A percentile compares a stretch with the other conserved stretches of the same genome.
phyloP scores from a whole-genome alignment of 2,329 filamentous ascomycete species.

The Alternaria burnsii region DNA sequence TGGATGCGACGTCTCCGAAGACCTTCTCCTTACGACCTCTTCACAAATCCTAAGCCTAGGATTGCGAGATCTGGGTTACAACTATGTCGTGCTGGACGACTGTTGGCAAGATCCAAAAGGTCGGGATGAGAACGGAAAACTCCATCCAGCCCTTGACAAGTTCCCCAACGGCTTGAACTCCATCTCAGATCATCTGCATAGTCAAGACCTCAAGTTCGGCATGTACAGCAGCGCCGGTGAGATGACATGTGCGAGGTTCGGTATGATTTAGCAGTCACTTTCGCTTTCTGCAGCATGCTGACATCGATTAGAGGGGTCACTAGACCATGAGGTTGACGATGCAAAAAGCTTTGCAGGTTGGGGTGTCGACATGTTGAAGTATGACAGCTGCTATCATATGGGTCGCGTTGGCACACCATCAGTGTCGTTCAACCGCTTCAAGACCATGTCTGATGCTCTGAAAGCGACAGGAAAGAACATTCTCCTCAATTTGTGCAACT shows the following conservation, averaged over 20 bases:
- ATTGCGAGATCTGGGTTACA: conserved; percentile 40
- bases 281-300: not conserved
- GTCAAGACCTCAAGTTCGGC: conserved; percentile 65
- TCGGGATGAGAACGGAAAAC: conserved; percentile 51
- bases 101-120: conserved; percentile 62
- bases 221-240: conserved; percentile 68
- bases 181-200: conserved; percentile 54
- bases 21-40: conserved; percentile 37
- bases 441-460: conserved; percentile 37
- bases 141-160: conserved; percentile 59
- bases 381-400: conserved; percentile 49
- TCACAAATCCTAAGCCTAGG: conserved; percentile 34
- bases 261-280: conserved; percentile 26
- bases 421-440: conserved; percentile 39
- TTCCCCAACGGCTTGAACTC: conserved; percentile 68
- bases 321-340: conserved; percentile 38
- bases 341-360: conserved; percentile 40
- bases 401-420: conserved; percentile 38
- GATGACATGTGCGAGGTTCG: conserved; percentile 65
- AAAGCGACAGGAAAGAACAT: conserved; percentile 36
- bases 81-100: conserved; percentile 68
- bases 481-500: conserved; percentile 46
- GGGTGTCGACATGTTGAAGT: conserved; percentile 50
- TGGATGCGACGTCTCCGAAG: conserved; percentile 39
- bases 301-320: conserved; percentile 29